phyloP scores from a whole-genome alignment of 2,329 filamentous ascomycete species.

The Ilyonectria robusta region DNA sequence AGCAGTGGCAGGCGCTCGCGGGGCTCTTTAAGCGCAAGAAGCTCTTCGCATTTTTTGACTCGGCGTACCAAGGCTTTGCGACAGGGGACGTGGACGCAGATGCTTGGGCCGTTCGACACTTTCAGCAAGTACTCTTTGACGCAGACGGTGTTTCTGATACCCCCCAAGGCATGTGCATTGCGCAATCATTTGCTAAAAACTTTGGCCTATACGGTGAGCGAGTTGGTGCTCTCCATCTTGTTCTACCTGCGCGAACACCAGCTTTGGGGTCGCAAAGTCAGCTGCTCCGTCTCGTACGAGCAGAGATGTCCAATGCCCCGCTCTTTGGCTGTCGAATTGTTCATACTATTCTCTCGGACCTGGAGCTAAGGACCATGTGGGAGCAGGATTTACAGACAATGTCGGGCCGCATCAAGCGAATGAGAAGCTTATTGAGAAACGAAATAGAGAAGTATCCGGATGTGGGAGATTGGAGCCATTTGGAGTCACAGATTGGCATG shows the following conservation, averaged over 20 bases:
- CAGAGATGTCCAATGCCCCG: slow-evolving; percentile 25
- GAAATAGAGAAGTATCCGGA: slow-evolving; percentile 42
- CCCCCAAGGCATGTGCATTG: slow-evolving; percentile 45
- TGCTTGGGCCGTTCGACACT: slow-evolving; percentile 53
- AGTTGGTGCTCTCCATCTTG: slow-evolving; percentile 46
- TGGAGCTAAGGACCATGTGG: slow-evolving; percentile 23
- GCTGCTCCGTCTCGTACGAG: slow-evolving; percentile 4
- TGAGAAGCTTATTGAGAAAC: slow-evolving; percentile 36
- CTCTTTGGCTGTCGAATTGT: slow-evolving; percentile 26
- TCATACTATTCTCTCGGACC: slow-evolving; percentile 13
- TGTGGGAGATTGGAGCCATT: slow-evolving; percentile 50
- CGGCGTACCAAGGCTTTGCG: slow-evolving; percentile 57
- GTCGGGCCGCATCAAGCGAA: slow-evolving; percentile 50
- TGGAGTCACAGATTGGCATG: slow-evolving; percentile 56
- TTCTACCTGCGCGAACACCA: slow-evolving; percentile 1
- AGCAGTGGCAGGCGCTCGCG: slow-evolving; percentile 53
- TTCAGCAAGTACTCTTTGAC: slow-evolving; percentile 15
- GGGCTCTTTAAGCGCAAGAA: slow-evolving; percentile 47
- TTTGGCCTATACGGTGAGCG: slow-evolving; percentile 56
- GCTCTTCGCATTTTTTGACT: slow-evolving; percentile 55
- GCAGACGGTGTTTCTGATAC: background rate
- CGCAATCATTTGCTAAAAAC: slow-evolving; percentile 56
- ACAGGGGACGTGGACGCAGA: slow-evolving; percentile 52
- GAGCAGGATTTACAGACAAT: slow-evolving; percentile 52
- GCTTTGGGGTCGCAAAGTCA: background rate